A percentile compares a stretch with the other conserved stretches of the same genome.
phyloP scores from a whole-genome alignment of 495 filamentous ascomycete species.

The Aspergillus biplanus region DNA sequence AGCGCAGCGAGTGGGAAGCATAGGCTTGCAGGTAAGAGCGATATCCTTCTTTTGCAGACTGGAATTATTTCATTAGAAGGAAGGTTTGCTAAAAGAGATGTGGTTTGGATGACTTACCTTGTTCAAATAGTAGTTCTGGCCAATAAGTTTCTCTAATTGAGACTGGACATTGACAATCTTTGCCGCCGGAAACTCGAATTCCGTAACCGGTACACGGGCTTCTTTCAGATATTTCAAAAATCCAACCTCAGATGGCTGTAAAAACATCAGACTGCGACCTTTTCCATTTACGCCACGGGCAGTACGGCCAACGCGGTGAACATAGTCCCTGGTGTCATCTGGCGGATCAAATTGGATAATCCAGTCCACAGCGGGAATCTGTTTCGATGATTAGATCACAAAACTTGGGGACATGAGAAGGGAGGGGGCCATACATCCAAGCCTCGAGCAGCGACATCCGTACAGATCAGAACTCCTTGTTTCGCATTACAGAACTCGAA shows the following conservation, averaged over 20 bases:
- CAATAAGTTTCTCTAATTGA: slow-evolving; percentile 89
- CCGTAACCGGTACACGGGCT: slow-evolving; percentile 88
- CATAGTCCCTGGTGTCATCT: slow-evolving; percentile 90
- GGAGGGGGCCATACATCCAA: slow-evolving; percentile 66
- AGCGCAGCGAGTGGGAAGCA: slow-evolving; percentile 84
- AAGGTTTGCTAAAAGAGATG: slow-evolving; percentile 14
- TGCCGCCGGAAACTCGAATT: slow-evolving; percentile 91
- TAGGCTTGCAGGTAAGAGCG: slow-evolving; percentile 93
- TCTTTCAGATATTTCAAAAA: slow-evolving; percentile 93
- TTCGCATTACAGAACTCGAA: slow-evolving; percentile 97
- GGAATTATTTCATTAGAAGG: slow-evolving; percentile 16
- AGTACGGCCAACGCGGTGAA: slow-evolving; percentile 95
- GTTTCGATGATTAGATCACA: slow-evolving; percentile 12
- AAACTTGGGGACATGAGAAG: not conserved
- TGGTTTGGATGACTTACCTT: slow-evolving; percentile 55
- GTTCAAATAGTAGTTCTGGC: slow-evolving; percentile 95
- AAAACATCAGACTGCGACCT: slow-evolving; percentile 84
- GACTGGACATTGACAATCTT: slow-evolving; percentile 95
- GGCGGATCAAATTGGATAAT: slow-evolving; percentile 96
- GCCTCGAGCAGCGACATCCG: slow-evolving; percentile 92
- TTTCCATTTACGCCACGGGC: slow-evolving; percentile 83
- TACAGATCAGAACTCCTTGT: slow-evolving; percentile 89
- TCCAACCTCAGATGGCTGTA: slow-evolving; percentile 89
- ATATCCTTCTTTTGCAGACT: slow-evolving; percentile 72
- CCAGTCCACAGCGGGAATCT: slow-evolving; percentile 92